phyloP scores from a whole-genome alignment of 768 basidiomycete species.

The Leccinum ochraceum region DNA sequence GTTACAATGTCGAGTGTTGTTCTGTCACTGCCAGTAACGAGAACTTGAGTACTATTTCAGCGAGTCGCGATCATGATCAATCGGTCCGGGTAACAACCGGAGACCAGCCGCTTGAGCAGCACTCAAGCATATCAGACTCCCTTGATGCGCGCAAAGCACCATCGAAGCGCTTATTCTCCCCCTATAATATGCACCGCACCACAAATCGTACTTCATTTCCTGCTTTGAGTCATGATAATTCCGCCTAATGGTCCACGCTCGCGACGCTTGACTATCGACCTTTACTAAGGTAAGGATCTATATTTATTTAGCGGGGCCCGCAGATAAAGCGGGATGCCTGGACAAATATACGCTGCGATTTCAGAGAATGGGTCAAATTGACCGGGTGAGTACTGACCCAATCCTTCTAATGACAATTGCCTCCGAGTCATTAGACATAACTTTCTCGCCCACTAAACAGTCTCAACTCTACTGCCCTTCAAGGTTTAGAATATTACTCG shows the following conservation, averaged over 20 bases:
- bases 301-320: not conserved
- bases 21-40: not conserved
- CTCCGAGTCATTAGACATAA: too few relatives aligned
- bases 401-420: too few relatives aligned
- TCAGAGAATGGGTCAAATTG: not conserved
- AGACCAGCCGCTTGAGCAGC: not conserved
- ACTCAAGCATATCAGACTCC: not conserved
- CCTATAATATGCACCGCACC: not conserved
- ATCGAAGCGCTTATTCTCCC: not conserved
- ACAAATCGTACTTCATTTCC: too few relatives aligned
- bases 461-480: too few relatives aligned
- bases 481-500: too few relatives aligned
- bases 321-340: too few relatives aligned
- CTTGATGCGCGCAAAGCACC: not conserved
- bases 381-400: not conserved
- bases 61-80: not conserved
- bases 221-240: not conserved
- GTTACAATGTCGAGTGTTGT: conserved; percentile 1
- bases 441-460: too few relatives aligned
- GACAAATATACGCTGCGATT: not conserved
- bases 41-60: not conserved
- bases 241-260: not conserved
- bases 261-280: not conserved
- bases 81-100: not conserved
- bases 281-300: not conserved